Evolutionary conservation across 768 basidiomycete genomes (phyloP).

Genomic region (Pulveroboletus sp.): DNA sequence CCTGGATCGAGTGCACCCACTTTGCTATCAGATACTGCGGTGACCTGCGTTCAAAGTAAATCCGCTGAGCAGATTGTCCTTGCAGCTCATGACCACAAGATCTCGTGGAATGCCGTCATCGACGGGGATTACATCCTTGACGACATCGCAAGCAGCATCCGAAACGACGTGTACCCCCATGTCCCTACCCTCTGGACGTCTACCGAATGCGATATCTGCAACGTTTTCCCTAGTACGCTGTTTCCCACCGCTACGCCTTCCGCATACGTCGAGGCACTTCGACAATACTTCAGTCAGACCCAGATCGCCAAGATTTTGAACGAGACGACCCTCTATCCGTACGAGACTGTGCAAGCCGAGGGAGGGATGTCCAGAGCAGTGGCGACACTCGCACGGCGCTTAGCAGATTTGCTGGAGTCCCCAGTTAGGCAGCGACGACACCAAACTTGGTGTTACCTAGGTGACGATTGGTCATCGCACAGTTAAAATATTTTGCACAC

Average conservation of each 20-base stretch:
- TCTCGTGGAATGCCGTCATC: conserved; percentile 11
- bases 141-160: conserved; percentile 14
- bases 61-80: conserved; percentile 7
- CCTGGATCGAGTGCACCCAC: conserved; percentile 19
- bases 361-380: conserved; percentile 14
- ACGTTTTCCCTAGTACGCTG: conserved; percentile 18
- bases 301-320: conserved; percentile 9
- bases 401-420: conserved; percentile 13
- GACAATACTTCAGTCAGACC: conserved; percentile 4
- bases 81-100: conserved; percentile 6
- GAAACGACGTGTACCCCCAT: conserved; percentile 10
- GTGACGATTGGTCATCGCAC: no score
- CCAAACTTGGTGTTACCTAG: no score
- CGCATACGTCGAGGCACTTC: conserved; percentile 3
- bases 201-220: conserved; percentile 16
- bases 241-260: conserved; percentile 12
- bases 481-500: no score
- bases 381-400: conserved; percentile 5
- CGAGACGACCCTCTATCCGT: conserved; percentile 15
- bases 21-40: background rate
- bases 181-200: conserved; percentile 18
- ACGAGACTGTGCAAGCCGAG: conserved; percentile 5
- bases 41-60: conserved; percentile 4
- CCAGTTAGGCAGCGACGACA: no score
- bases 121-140: conserved; percentile 18